Conservation (phyloP, 345 rosid genomes). For the Carallia brachiata region DNA sequence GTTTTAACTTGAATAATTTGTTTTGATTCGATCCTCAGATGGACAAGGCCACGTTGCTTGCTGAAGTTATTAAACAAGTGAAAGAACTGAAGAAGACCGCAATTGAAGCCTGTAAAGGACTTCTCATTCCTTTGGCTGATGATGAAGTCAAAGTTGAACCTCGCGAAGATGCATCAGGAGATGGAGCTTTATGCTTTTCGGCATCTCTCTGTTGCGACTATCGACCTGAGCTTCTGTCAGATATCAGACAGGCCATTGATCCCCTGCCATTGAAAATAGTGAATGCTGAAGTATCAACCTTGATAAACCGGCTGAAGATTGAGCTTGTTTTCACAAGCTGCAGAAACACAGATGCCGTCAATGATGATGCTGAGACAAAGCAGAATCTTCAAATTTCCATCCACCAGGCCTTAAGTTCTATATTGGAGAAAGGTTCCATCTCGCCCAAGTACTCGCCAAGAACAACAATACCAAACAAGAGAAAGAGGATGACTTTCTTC, state of each 20-base stretch:
- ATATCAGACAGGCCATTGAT: conserved; percentile 47
- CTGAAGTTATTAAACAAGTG: conserved; percentile 50
- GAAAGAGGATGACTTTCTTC: conserved; percentile 37
- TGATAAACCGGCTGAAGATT: conserved; percentile 48
- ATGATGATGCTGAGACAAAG: conserved; percentile 16
- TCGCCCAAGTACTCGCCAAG: conserved; percentile 40
- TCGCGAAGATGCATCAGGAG: conserved; percentile 2
- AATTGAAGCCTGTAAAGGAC: conserved; percentile 41
- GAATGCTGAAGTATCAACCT: conserved; percentile 51
- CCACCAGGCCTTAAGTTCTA: conserved; percentile 35
- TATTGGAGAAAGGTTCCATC: conserved; percentile 42
- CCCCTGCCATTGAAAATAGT: conserved; percentile 42
- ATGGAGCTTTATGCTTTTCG: conserved; percentile 31
- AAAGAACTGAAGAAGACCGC: conserved; percentile 51
- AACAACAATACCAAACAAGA: conserved; percentile 39
- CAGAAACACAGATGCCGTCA: conserved; percentile 12
- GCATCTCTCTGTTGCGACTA: conserved; percentile 58
- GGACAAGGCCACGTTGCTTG: conserved; percentile 80
- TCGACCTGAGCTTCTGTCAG: conserved; percentile 48
- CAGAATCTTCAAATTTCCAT: conserved; percentile 24
- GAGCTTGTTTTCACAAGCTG: conserved; percentile 39
- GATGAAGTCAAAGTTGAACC: conserved; percentile 56
- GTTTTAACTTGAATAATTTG: neutral
- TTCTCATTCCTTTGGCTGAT: conserved; percentile 47
- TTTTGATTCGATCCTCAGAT: conserved; percentile 31